A percentile compares a stretch with the other conserved stretches of the same genome.
These are phyloP conservation scores for Neurospora sp. DNA, from an alignment of 495 filamentous ascomycete genomes.

Conservation along the genomic window DNA sequence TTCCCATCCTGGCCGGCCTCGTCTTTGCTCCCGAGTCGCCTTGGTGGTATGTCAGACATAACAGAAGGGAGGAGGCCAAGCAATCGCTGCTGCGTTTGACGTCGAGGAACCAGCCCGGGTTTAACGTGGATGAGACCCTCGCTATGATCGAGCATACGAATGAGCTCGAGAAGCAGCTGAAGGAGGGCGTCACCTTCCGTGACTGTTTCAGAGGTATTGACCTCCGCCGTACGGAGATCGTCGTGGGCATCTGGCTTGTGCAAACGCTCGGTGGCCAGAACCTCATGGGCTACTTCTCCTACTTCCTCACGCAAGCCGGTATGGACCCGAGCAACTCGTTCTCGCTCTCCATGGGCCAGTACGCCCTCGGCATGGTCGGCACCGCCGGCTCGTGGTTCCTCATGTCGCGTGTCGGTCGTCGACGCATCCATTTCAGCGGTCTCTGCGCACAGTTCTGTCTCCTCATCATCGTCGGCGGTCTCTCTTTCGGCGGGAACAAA, in stretches of 20 bases:
- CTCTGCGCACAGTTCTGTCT: slow-evolving; percentile 25
- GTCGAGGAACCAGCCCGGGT: slow-evolving; percentile 37
- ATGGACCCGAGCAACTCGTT: slow-evolving; percentile 45
- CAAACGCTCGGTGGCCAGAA: slow-evolving; percentile 57
- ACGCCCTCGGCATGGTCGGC: slow-evolving; percentile 40
- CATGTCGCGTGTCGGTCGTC: slow-evolving; percentile 37
- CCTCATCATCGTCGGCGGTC: slow-evolving; percentile 28
- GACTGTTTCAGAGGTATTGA: slow-evolving; percentile 61
- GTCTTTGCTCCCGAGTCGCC: slow-evolving; percentile 57
- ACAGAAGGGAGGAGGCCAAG: slow-evolving; percentile 44
- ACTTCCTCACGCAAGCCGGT: slow-evolving; percentile 60
- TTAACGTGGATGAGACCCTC: slow-evolving; percentile 54
- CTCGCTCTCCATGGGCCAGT: slow-evolving; percentile 25
- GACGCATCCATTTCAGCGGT: slow-evolving; percentile 40
- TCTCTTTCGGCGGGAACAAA: slow-evolving; percentile 14
- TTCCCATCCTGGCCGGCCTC: slow-evolving; percentile 51
- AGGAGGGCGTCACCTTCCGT: slow-evolving; percentile 45
- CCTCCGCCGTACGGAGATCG: slow-evolving; percentile 55
- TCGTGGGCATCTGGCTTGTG: slow-evolving; percentile 54
- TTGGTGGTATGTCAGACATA: slow-evolving; percentile 61
- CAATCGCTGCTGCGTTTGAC: slow-evolving; percentile 48
- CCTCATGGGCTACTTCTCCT: slow-evolving; percentile 60
- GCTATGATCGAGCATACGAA: slow-evolving; percentile 66
- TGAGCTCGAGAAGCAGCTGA: slow-evolving; percentile 49
- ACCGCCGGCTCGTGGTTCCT: slow-evolving; percentile 43